Evolutionary conservation across 257 asterid species (phyloP).

Genomic region (Nicotiana undulata): DNA sequence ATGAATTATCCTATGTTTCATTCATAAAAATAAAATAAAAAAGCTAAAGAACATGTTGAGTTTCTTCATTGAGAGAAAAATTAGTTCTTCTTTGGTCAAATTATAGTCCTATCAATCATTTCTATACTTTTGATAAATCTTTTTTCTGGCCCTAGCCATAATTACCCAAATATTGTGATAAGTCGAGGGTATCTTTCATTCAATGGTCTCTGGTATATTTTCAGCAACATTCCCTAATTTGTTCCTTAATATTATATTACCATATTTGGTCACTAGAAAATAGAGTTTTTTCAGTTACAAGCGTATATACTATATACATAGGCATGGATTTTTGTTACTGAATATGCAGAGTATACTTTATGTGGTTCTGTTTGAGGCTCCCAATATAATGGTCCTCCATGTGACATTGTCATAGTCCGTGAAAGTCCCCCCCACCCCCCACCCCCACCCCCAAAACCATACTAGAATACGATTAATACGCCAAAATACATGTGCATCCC

Average conservation of each 20-base stretch:
- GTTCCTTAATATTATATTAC: not conserved
- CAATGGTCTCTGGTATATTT: not conserved
- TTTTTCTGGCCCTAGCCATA: not conserved
- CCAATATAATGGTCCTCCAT: conserved; percentile 29
- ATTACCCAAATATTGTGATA: not conserved
- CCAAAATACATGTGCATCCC: conserved; percentile 54
- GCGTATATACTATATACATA: not conserved
- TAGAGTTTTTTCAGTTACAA: not conserved
- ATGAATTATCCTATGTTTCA: not conserved
- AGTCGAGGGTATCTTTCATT: not conserved
- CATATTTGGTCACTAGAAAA: not conserved
- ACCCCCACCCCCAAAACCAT: not conserved
- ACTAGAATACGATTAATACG: conserved; percentile 39
- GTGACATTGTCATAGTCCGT: conserved; percentile 36
- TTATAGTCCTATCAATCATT: not conserved
- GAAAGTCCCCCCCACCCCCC: conserved; percentile 14
- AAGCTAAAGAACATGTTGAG: not conserved
- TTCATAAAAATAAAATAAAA: too few species aligned
- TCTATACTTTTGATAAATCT: not conserved
- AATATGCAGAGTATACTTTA: not conserved
- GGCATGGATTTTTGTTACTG: not conserved
- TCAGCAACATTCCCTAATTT: not conserved
- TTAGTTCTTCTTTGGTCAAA: not conserved
- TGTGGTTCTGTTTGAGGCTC: conserved; percentile 12
- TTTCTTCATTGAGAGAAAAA: not conserved